Percentiles rank a stretch among this genome's conserved stretches.
Evolutionary conservation across 805 yeast genomes (phyloP).

Genomic region (Barnettozyma populi): DNA sequence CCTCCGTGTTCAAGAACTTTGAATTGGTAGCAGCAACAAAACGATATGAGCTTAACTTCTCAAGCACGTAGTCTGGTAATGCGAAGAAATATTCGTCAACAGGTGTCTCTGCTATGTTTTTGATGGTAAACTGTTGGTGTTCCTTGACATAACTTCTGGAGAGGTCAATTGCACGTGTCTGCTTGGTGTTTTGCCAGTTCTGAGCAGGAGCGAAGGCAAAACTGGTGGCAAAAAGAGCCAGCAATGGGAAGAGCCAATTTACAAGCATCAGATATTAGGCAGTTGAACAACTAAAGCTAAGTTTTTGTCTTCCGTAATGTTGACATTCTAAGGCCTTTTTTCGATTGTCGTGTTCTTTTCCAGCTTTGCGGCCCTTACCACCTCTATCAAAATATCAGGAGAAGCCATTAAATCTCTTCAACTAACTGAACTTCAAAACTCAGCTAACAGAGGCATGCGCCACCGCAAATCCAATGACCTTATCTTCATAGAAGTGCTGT

Average conservation of each 20-base stretch:
- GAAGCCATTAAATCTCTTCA: neutral
- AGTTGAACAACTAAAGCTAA: neutral
- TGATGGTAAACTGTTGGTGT: slow-evolving; percentile 45
- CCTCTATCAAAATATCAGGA: no score
- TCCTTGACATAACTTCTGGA: slow-evolving; percentile 62
- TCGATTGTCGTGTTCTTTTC: neutral
- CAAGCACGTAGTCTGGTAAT: slow-evolving; percentile 42
- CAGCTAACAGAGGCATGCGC: neutral
- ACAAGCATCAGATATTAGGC: slow-evolving; percentile 1
- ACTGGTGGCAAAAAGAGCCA: neutral
- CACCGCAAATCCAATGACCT: slow-evolving; percentile 55
- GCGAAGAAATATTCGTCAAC: slow-evolving; percentile 51
- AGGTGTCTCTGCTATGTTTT: slow-evolving; percentile 54
- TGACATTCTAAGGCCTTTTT: neutral
- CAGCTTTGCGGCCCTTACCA: neutral
- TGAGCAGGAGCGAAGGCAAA: slow-evolving; percentile 17
- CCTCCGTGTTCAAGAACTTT: slow-evolving; percentile 10
- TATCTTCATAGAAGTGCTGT: slow-evolving; percentile 67
- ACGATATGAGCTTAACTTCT: slow-evolving; percentile 30
- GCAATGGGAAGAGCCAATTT: slow-evolving; percentile 6
- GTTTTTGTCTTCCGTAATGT: neutral
- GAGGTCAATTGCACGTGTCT: slow-evolving; percentile 57
- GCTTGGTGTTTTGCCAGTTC: slow-evolving; percentile 49
- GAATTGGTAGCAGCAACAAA: neutral
- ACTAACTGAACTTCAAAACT: no score